A percentile compares a stretch with the other conserved stretches of the same genome.
Evolutionary conservation across 768 basidiomycete species (phyloP).

Genomic region (Gautieria morchelliformis): DNA sequence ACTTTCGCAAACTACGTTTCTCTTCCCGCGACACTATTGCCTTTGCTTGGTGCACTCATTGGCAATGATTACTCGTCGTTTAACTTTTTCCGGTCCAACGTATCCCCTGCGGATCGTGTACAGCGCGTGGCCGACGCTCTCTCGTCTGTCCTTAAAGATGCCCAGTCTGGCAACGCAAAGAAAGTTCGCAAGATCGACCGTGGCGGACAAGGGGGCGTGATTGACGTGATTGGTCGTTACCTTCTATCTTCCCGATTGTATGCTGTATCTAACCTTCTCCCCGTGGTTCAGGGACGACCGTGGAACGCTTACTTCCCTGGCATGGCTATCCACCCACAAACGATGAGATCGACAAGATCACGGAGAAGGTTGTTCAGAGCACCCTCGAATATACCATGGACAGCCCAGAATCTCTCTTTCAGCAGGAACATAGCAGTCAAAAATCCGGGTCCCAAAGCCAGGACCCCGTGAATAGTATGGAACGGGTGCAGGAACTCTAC

Average conservation of each 20-base stretch:
- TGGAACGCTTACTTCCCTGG: constrained; percentile 4
- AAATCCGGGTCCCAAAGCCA: neutral
- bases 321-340: constrained; percentile 1
- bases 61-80: constrained; percentile 61
- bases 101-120: neutral
- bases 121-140: neutral
- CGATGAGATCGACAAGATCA: constrained; percentile 47
- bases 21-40: constrained; percentile 61
- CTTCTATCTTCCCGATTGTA: neutral
- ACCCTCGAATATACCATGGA: constrained; percentile 74
- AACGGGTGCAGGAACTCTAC: constrained; percentile 40
- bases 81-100: constrained; percentile 6
- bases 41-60: constrained; percentile 66
- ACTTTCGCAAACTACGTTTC: constrained; percentile 54
- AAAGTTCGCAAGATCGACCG: constrained; percentile 3
- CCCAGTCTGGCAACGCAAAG: constrained; percentile 7
- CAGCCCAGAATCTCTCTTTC: constrained; percentile 27
- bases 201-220: constrained; percentile 3
- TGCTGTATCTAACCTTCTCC: neutral
- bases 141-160: constrained; percentile 4
- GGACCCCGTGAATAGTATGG: neutral
- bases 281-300: neutral
- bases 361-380: constrained; percentile 63
- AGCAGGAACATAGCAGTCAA: constrained; percentile 28
- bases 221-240: constrained; percentile 11